A percentile compares a stretch with the other conserved stretches of the same genome.
Conservation (phyloP, 108 stramenopile genomes). For the Fistulifera solaris region DNA sequence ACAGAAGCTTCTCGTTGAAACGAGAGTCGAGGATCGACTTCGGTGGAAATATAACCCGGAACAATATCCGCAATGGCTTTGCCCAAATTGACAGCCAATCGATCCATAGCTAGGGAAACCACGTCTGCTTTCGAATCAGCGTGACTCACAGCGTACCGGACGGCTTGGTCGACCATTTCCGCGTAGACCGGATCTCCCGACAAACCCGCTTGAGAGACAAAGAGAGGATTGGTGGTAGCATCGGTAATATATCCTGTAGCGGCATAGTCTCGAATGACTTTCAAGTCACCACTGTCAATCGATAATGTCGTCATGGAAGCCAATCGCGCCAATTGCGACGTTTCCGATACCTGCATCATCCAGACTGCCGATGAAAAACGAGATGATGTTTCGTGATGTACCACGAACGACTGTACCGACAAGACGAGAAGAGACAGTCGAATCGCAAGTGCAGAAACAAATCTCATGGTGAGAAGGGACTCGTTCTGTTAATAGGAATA, state of each 20-base stretch:
- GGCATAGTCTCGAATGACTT: slow-evolving; percentile 59
- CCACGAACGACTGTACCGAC: too few species aligned
- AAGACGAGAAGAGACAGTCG: too few species aligned
- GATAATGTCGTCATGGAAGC: slow-evolving; percentile 70
- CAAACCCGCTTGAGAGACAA: slow-evolving; percentile 73
- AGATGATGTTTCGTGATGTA: too few species aligned
- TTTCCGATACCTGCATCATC: too few species aligned
- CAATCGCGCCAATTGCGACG: slow-evolving; percentile 51
- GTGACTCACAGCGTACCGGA: slow-evolving; percentile 61
- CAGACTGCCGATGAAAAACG: too few species aligned
- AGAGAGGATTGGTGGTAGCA: slow-evolving; percentile 91
- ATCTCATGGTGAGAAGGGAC: too few species aligned
- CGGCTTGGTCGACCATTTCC: slow-evolving; percentile 66
- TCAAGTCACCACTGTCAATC: slow-evolving; percentile 80
- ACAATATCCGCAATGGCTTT: slow-evolving; percentile 74
- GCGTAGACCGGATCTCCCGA: slow-evolving; percentile 71
- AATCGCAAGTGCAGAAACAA: too few species aligned
- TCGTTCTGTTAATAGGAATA: too few species aligned
- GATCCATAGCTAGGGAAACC: slow-evolving; percentile 81
- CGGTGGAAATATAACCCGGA: slow-evolving; percentile 91
- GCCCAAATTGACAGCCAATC: slow-evolving; percentile 92
- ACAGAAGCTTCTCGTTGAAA: slow-evolving; percentile 87
- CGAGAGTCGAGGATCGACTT: slow-evolving; percentile 93
- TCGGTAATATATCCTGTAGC: slow-evolving; percentile 72
- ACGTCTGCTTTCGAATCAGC: slow-evolving; percentile 16